phyloP scores from a whole-genome alignment of 106 monocot species.

The Dioscorea dumetorum region DNA sequence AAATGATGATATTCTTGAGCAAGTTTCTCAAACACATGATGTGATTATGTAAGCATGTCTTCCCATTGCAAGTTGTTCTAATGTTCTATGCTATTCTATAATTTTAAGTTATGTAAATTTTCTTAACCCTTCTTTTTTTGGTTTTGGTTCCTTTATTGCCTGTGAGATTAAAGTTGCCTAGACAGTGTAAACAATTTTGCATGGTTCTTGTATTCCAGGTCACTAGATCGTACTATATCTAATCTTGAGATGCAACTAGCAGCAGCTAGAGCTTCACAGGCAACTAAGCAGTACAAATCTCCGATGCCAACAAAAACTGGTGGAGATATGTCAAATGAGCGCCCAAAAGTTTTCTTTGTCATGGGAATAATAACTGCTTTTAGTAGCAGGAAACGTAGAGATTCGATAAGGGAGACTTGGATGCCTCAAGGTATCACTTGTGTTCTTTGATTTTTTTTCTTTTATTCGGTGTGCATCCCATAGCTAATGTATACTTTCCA shows the following conservation, averaged over 20 bases:
- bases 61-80: neutral
- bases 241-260: conserved; percentile 57
- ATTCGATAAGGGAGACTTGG: conserved; percentile 65
- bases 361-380: conserved; percentile 72
- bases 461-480: neutral
- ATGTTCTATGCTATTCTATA: neutral
- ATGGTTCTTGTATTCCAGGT: conserved; percentile 19
- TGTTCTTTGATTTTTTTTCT: neutral
- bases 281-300: conserved; percentile 15
- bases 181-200: neutral
- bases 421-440: conserved; percentile 51
- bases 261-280: conserved; percentile 48
- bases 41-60: conserved; percentile 46
- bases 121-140: neutral
- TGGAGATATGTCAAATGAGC: conserved; percentile 6
- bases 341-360: conserved; percentile 43
- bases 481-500: neutral
- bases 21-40: conserved; percentile 63
- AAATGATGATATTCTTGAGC: conserved; percentile 24
- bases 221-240: conserved; percentile 56
- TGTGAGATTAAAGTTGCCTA: neutral
- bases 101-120: neutral
- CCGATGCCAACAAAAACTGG: conserved; percentile 6
- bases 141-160: neutral
- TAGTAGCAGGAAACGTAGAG: conserved; percentile 50